Evolutionary conservation across 495 filamentous ascomycete genomes (phyloP), one percentile per base, ranked within the genome.

Genomic region (Xylaria intraflava): DNA sequence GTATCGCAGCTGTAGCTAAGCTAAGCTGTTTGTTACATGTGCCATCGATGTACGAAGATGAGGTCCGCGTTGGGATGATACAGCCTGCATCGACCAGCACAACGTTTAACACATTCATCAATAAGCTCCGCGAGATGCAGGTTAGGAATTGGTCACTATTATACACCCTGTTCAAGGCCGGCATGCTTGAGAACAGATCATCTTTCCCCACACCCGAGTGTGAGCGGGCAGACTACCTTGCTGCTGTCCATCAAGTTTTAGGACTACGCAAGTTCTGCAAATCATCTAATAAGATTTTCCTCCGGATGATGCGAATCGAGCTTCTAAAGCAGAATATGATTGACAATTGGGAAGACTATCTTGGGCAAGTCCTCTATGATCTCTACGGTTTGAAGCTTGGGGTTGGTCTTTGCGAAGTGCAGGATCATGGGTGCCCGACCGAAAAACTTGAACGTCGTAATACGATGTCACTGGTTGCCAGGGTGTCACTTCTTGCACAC

Each of bases 301-400:
- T 96, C n/a, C 89, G 86, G 56, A 78, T 96, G 62, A 81, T 93
- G 74, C 89, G 89, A 61, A 75, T 88, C 6, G 94, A 97, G 62
- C 73, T 92, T 11, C 68, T 90, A 24, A 78, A 79, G 31, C 70
- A 77, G 55, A 74, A 82, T 46, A 75, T 80, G 27, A 78, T 82
- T 36, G 81, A 87, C 33, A 84, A 83, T 50, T 86, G 82, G 73
- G 86, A 89, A 59, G 75, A 80, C 59, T 90, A 96, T 61, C 76
- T 92, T 11, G 84, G 85, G 23, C 91, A 96, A 64, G 79, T 93
- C 6, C 77, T 96, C n/a, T 90, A 83, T 64, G 91, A 96, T 66
- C 76, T 95, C 2, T 84, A 95, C 65, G 90, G 88, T 2, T 74
- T 95, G 52, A 89, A 86, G 57, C 81, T 92, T 7, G 87, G 86